These are phyloP conservation scores for Geotrichum citri-aurantii DNA, from an alignment of 1,139 yeast genomes.

Conservation along the genomic window DNA sequence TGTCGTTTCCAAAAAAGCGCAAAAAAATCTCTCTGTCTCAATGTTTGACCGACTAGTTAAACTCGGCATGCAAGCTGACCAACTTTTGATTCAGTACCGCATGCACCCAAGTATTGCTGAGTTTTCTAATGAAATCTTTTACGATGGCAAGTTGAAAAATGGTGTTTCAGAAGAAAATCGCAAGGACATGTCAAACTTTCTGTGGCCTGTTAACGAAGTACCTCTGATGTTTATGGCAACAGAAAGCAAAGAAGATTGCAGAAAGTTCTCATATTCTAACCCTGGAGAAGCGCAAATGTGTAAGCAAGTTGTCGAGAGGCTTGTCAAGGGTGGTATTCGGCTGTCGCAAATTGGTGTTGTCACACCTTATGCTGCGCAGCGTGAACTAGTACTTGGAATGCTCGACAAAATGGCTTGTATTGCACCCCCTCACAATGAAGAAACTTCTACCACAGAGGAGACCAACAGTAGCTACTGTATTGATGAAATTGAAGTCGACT, in stretches of 20 bases:
- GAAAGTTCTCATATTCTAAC: constrained; percentile 31
- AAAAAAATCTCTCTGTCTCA: constrained; percentile 79
- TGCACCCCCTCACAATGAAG: background rate
- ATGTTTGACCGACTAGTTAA: constrained; percentile 89
- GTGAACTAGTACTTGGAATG: constrained; percentile 59
- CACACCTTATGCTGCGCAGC: constrained; percentile 91
- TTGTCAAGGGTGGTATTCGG: constrained; percentile 42
- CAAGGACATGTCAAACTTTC: constrained; percentile 45
- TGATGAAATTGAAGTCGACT: constrained; percentile 74
- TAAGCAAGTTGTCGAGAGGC: constrained; percentile 19
- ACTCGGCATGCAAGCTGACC: constrained; percentile 75
- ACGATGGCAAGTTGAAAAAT: constrained; percentile 65
- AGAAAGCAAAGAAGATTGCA: constrained; percentile 48
- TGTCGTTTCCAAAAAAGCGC: constrained; percentile 85
- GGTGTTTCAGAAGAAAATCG: constrained; percentile 72
- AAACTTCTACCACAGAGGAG: constrained; percentile 20
- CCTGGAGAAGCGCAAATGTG: constrained; percentile 32
- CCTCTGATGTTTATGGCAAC: constrained; percentile 73
- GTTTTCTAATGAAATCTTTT: constrained; percentile 83
- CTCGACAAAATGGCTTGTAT: too few relatives aligned
- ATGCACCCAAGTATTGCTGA: constrained; percentile 90
- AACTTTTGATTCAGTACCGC: constrained; percentile 89
- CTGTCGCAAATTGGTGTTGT: constrained; percentile 79
- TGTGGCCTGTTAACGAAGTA: constrained; percentile 59
- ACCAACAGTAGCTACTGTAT: constrained; percentile 53